phyloP scores from a whole-genome alignment of 352 stramenopile genomes.

The Paralagenidium karlingii region DNA sequence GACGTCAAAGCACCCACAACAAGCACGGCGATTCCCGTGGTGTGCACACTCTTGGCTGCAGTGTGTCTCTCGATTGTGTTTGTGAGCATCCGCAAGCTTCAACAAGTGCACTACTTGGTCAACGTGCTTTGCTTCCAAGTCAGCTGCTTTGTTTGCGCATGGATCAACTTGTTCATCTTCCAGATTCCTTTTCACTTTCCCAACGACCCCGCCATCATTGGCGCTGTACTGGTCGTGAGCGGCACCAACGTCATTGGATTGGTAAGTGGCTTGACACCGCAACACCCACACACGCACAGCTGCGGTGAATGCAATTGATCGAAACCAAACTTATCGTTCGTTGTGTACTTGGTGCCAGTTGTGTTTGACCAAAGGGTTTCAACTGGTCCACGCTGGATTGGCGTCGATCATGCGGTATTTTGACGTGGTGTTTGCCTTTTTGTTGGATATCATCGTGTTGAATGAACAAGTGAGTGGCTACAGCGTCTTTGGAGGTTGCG shows the following conservation, averaged over 20 bases:
- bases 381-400: slow-evolving; percentile 43
- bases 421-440: slow-evolving; percentile 55
- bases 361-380: slow-evolving; percentile 26
- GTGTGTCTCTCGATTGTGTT: slow-evolving; percentile 33
- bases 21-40: slow-evolving; percentile 16
- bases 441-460: slow-evolving; percentile 29
- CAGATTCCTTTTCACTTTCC: neutral
- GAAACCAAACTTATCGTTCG: too few species aligned
- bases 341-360: too few species aligned
- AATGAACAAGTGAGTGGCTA: slow-evolving; percentile 34
- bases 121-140: slow-evolving; percentile 37
- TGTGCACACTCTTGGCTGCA: slow-evolving; percentile 25
- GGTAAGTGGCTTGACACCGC: too few species aligned
- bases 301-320: too few species aligned
- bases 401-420: slow-evolving; percentile 59
- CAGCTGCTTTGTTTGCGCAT: slow-evolving; percentile 17
- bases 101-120: slow-evolving; percentile 23
- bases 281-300: too few species aligned
- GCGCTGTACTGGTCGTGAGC: neutral
- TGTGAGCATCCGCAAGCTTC: slow-evolving; percentile 39
- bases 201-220: neutral
- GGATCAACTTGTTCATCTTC: neutral
- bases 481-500: slow-evolving; percentile 36
- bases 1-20: too few species aligned
- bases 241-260: slow-evolving; percentile 4